Evolutionary conservation across 2,329 filamentous ascomycete genomes (phyloP), one percentile per base, ranked within the genome.

Genomic region (Fusarium anguioides): DNA sequence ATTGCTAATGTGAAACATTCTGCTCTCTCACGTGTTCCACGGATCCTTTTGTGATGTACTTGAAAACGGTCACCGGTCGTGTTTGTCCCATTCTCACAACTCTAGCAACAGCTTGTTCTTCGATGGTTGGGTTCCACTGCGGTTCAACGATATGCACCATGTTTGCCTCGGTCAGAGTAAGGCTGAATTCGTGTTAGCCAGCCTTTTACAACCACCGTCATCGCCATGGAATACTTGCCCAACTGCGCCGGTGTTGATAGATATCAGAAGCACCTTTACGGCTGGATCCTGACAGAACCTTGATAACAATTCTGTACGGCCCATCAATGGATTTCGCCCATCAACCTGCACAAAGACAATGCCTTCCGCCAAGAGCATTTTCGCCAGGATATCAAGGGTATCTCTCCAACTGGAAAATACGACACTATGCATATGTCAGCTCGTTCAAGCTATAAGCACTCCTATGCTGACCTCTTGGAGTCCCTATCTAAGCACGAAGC

Each of bases 381-480:
- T 8, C 1, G 51, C 59, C 0, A 64, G 0, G 1, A 35, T n/a
- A 1, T 64, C 59, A 2, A 64, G 45, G 1, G 59, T 58, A 1
- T 29, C 36, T 18, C 45, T 37, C 60, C 60, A 64, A 0, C 45
- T 26, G 0, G 60, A 58, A 4, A 64, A 44, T 1, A 64, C 59
- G 0, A 64, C 45, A 12, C 60, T 64, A 2, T 8, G 1, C 0
- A 0, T 5, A 0, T 2, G 21, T 46, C 3, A 60, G 23, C 8
- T 9, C 4, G 0, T 4, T 11, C 0, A 2, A 4, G 1, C 8
- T 8, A 6, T 2, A 2, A 2, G 1, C 1, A 1, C 4, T 4
- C 1, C 2, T 1, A 14, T 3, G 0, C 9, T 7, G 39, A 63
- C 60, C 60, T 63, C 20, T 57, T 64, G 0, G 50, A 57, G 0